Percentiles rank a stretch among this genome's conserved stretches.
Evolutionary conservation across 116 monocot species (phyloP).

Genomic region (Trichopus zeylanicus): DNA sequence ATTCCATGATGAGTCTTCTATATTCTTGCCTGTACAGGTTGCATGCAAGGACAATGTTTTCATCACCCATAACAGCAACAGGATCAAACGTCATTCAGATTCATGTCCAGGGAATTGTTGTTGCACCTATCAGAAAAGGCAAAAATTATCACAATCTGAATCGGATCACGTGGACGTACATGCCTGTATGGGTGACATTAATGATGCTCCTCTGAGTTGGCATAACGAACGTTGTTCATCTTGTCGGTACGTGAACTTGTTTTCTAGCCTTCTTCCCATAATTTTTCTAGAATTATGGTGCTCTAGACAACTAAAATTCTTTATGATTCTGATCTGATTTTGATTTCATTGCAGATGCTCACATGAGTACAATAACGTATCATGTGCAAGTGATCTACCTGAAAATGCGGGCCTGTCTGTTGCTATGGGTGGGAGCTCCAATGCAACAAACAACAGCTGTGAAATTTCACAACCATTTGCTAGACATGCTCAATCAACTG

Average conservation of each 20-base stretch:
- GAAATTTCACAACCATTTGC: constrained; percentile 10
- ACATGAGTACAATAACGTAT: constrained; percentile 5
- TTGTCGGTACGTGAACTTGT: constrained; percentile 9
- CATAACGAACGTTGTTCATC: constrained; percentile 13
- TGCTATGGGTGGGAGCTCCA: constrained; percentile 39
- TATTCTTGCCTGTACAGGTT: no score
- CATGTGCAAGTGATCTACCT: constrained; percentile 11
- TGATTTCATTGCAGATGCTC: constrained; percentile 16
- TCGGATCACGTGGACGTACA: constrained; percentile 4
- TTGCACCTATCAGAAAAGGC: constrained; percentile 37
- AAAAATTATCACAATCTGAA: constrained; percentile 17
- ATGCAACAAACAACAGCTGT: constrained; percentile 13
- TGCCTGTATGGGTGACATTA: constrained; percentile 17
- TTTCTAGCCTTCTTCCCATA: not conserved
- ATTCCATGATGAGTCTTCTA: no score
- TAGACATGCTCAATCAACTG: constrained; percentile 13
- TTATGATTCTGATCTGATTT: not conserved
- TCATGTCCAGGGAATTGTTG: no score
- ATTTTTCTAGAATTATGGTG: not conserved
- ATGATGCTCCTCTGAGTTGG: constrained; percentile 8
- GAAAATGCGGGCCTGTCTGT: constrained; percentile 14
- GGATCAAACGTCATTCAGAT: no score
- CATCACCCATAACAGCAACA: no score
- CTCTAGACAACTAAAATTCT: not conserved
- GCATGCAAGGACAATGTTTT: no score